phyloP scores from a whole-genome alignment of 495 filamentous ascomycete genomes.

The Clohesyomyces aquaticus region DNA sequence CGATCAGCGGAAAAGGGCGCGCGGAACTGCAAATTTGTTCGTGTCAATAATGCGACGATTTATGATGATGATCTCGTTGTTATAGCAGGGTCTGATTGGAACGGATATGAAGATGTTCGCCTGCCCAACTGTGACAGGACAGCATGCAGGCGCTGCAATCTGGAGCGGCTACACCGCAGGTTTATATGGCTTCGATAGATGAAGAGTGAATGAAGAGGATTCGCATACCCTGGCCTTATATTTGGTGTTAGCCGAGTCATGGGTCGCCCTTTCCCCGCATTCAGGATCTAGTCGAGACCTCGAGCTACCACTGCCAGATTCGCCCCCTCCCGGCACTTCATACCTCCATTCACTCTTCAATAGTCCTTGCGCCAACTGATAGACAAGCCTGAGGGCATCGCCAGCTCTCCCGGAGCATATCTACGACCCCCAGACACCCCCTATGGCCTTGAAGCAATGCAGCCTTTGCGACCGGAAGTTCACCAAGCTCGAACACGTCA shows the following conservation, averaged over 20 bases:
- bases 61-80: not conserved
- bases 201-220: constrained; percentile 26
- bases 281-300: constrained; percentile 18
- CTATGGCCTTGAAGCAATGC: constrained; percentile 56
- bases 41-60: no score
- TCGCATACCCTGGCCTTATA: constrained; percentile 24
- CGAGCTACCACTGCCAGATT: constrained; percentile 15
- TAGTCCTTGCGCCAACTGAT: constrained; percentile 13
- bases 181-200: constrained; percentile 30
- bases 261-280: constrained; percentile 35
- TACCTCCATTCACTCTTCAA: constrained; percentile 25
- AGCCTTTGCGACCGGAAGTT: constrained; percentile 57
- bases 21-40: not conserved
- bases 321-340: constrained; percentile 27
- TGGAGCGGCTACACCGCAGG: constrained; percentile 22
- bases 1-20: not conserved
- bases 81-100: constrained; percentile 7
- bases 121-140: constrained; percentile 1
- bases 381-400: constrained; percentile 10
- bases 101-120: not conserved
- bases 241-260: constrained; percentile 35
- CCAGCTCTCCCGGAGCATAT: constrained; percentile 12
- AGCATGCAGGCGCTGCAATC: constrained; percentile 30
- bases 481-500: constrained; percentile 61
- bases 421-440: constrained; percentile 11